Evolutionary conservation across 768 basidiomycete genomes (phyloP).

Genomic region (Auricularia heimuer): DNA sequence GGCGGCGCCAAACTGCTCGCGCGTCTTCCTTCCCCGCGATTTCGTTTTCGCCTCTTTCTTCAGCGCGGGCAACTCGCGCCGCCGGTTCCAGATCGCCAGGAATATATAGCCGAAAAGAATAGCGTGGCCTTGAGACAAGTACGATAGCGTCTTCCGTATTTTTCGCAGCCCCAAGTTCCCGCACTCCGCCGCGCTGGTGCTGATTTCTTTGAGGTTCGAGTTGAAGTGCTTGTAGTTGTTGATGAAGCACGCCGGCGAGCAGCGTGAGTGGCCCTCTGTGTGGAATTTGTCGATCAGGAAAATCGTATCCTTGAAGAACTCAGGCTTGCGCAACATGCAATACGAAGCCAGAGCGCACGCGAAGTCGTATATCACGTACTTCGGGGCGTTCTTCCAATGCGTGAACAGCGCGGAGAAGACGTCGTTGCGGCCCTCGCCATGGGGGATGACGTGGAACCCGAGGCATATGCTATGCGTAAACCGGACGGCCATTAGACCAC

Average conservation of each 20-base stretch:
- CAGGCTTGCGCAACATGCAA: conserved; percentile 20
- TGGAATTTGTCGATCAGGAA: conserved; percentile 29
- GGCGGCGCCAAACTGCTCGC: too few relatives aligned
- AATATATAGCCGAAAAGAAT: conserved; percentile 19
- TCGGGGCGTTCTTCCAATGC: conserved; percentile 20
- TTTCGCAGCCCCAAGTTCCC: conserved; percentile 21
- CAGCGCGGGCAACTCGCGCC: not conserved
- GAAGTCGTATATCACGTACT: conserved; percentile 23
- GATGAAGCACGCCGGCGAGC: conserved; percentile 21
- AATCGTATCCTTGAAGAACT: conserved; percentile 24
- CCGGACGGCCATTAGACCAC: not conserved
- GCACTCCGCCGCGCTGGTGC: conserved; percentile 21
- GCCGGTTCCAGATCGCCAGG: not conserved
- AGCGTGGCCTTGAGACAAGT: conserved; percentile 21
- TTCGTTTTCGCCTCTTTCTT: too few relatives aligned
- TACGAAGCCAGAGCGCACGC: conserved; percentile 26
- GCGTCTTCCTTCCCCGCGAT: too few relatives aligned
- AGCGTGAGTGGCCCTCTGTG: conserved; percentile 24
- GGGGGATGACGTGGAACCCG: conserved; percentile 17
- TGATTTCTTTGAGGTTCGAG: conserved; percentile 18
- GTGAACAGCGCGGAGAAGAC: conserved; percentile 31
- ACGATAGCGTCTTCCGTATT: conserved; percentile 22
- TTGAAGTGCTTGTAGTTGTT: conserved; percentile 19
- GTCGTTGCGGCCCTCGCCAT: conserved; percentile 28
- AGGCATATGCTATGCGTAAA: not conserved